These are phyloP conservation scores for Talaromyces stipitatus DNA, from an alignment of 495 filamentous ascomycete genomes.

Conservation along the genomic window DNA sequence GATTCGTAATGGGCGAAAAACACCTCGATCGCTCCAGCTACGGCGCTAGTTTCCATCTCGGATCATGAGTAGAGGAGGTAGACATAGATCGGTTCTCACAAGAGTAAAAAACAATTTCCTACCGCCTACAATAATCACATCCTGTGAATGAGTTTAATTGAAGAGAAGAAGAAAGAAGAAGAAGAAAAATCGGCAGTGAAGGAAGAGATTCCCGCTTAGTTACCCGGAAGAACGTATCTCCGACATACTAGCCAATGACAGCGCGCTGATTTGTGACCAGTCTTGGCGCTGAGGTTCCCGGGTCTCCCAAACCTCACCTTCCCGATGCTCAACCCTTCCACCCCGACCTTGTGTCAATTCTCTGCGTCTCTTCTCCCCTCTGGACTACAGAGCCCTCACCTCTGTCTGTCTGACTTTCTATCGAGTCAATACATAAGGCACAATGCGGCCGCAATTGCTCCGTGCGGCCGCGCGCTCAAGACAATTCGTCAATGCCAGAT, in stretches of 20 bases:
- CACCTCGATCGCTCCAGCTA: constrained; percentile 61
- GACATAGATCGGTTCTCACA: constrained; percentile 22
- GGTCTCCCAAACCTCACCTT: constrained; percentile 5
- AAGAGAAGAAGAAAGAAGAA: constrained; percentile 24
- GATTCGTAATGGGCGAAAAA: constrained; percentile 37
- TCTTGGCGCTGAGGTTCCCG: constrained; percentile 4
- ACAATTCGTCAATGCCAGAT: constrained; percentile 53
- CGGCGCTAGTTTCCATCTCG: constrained; percentile 52
- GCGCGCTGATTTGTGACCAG: constrained; percentile 7
- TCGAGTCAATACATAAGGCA: constrained; percentile 33
- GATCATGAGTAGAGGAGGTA: constrained; percentile 57
- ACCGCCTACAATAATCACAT: constrained; percentile 86
- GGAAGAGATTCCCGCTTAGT: constrained; percentile 22
- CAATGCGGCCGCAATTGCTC: constrained; percentile 81
- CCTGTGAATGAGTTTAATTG: constrained; percentile 48
- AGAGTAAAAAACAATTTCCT: constrained; percentile 15
- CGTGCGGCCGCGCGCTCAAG: constrained; percentile 78
- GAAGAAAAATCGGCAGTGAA: constrained; percentile 6
- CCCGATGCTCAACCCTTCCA: constrained; percentile 9
- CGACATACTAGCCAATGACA: background rate
- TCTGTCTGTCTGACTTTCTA: constrained; percentile 27
- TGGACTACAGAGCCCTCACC: constrained; percentile 1
- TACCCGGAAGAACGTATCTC: constrained; percentile 11
- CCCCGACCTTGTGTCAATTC: background rate
- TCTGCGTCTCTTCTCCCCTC: constrained; percentile 12